Evolutionary conservation across 2,329 filamentous ascomycete species (phyloP).

Genomic region (Penicillium sp.): DNA sequence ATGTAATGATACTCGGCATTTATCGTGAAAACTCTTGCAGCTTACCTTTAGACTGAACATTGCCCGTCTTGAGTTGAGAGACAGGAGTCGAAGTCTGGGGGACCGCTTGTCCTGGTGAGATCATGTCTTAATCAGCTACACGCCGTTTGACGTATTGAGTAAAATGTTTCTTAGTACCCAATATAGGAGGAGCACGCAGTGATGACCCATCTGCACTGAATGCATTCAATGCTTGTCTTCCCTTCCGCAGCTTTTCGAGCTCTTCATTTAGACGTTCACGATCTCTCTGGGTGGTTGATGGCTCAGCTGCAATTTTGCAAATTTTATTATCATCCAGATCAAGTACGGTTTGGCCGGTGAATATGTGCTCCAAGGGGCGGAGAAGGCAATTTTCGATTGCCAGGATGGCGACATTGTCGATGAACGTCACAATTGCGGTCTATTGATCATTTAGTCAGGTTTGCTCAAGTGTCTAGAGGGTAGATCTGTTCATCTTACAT

Average conservation of each 20-base stretch:
- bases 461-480: neutral
- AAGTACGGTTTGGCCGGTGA: constrained; percentile 41
- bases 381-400: constrained; percentile 53
- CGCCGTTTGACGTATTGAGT: too few relatives aligned
- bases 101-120: too few relatives aligned
- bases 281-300: constrained; percentile 11
- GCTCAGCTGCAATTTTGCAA: constrained; percentile 41
- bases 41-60: too few relatives aligned
- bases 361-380: constrained; percentile 40
- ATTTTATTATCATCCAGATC: constrained; percentile 34
- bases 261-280: constrained; percentile 15
- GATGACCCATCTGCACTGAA: neutral
- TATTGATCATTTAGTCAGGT: constrained; percentile 3
- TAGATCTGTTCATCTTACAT: constrained; percentile 11
- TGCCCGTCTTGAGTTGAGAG: too few relatives aligned
- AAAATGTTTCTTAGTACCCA: too few relatives aligned
- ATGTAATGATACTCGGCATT: too few relatives aligned
- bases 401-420: constrained; percentile 52
- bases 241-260: constrained; percentile 17
- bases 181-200: too few relatives aligned
- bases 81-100: too few relatives aligned
- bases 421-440: constrained; percentile 45
- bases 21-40: too few relatives aligned
- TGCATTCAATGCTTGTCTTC: neutral
- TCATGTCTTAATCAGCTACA: too few relatives aligned